These are phyloP conservation scores for Chlamydomonas sphaeroides DNA, from an alignment of 139 green algal genomes.

Conservation along the genomic window DNA sequence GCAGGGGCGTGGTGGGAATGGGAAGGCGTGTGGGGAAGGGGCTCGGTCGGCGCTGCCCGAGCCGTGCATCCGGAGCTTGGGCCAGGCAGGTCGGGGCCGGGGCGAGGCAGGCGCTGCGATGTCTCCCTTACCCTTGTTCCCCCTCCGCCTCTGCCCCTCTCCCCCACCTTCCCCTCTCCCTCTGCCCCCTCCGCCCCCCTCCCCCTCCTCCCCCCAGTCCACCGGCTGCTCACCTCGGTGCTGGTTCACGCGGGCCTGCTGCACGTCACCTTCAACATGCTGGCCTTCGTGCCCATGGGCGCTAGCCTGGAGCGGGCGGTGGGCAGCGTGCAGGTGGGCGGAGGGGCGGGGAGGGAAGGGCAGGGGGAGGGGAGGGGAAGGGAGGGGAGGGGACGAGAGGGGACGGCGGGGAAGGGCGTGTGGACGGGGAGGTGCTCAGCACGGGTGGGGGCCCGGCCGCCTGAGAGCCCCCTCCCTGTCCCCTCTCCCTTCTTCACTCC, in stretches of 20 bases:
- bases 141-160: background rate
- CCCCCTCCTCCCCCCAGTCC: constrained; percentile 44
- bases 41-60: too few relatives aligned
- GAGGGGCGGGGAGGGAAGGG: background rate
- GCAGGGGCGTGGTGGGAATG: background rate
- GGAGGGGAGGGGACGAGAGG: background rate
- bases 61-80: too few relatives aligned
- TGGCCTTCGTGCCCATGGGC: constrained; percentile 80
- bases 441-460: too few relatives aligned
- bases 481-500: too few relatives aligned
- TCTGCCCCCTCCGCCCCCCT: too few relatives aligned
- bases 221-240: constrained; percentile 63
- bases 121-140: too few relatives aligned
- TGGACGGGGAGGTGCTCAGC: too few relatives aligned
- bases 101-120: too few relatives aligned
- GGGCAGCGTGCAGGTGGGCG: constrained; percentile 52
- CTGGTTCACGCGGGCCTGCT: constrained; percentile 64
- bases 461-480: too few relatives aligned
- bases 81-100: too few relatives aligned
- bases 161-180: background rate
- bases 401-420: too few relatives aligned
- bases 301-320: constrained; percentile 59
- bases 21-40: background rate
- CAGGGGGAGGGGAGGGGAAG: background rate
- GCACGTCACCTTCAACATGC: constrained; percentile 86